Evolutionary conservation across 352 stramenopile species (phyloP).

Genomic region (Hyaloperonospora brassicae): DNA sequence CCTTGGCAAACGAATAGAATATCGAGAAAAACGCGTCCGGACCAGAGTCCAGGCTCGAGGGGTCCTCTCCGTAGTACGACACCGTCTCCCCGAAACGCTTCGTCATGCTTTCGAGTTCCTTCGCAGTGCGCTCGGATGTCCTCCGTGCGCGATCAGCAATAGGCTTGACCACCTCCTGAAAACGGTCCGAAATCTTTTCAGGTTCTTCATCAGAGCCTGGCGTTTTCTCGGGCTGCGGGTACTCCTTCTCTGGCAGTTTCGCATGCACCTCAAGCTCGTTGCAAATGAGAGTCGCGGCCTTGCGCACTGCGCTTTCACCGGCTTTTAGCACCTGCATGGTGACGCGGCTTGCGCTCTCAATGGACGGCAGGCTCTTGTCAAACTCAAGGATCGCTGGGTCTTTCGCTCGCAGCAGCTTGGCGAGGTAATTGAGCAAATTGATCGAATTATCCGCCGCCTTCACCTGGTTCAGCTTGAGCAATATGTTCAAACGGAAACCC

Average conservation of each 20-base stretch:
- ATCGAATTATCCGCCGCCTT: conserved; percentile 79
- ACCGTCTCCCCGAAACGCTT: conserved; percentile 62
- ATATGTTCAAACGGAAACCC: conserved; percentile 81
- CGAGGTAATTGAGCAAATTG: conserved; percentile 76
- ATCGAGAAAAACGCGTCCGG: conserved; percentile 81
- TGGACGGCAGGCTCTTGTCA: conserved; percentile 58
- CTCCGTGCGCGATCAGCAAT: conserved; percentile 63
- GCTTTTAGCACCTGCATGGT: conserved; percentile 73
- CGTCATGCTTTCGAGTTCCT: conserved; percentile 52
- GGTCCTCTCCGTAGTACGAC: conserved; percentile 69
- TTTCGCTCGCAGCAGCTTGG: conserved; percentile 59
- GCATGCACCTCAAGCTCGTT: conserved; percentile 63
- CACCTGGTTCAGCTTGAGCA: conserved; percentile 85
- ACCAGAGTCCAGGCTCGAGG: conserved; percentile 53
- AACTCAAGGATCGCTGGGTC: conserved; percentile 63
- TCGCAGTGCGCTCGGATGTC: conserved; percentile 46
- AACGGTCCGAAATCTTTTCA: conserved; percentile 49
- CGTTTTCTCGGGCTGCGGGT: conserved; percentile 21
- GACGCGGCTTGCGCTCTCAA: conserved; percentile 73
- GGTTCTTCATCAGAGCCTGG: conserved; percentile 20
- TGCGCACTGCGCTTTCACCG: conserved; percentile 61
- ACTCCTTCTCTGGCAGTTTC: conserved; percentile 41
- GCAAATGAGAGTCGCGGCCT: conserved; percentile 60
- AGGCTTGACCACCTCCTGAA: conserved; percentile 67
- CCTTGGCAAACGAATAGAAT: conserved; percentile 79